Conservation (phyloP, 441 rosid species). For the Theobroma grandiflorum region DNA sequence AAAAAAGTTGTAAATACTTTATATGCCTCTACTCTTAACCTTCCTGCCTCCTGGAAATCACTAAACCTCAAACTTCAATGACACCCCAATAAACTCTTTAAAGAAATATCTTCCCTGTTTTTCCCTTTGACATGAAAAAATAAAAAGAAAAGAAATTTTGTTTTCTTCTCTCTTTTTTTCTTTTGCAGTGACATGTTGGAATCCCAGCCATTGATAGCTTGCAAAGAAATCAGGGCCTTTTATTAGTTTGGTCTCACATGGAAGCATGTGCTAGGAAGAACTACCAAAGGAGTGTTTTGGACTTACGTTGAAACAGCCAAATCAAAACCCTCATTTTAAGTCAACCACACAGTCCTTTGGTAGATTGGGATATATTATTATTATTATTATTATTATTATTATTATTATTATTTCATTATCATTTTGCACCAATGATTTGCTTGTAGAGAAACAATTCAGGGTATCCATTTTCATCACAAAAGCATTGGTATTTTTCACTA, state of each 20-base stretch:
- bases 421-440: constrained; percentile 28
- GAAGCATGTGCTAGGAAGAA: constrained; percentile 62
- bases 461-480: too few relatives aligned
- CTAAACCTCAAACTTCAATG: neutral
- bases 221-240: constrained; percentile 43
- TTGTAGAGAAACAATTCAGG: too few relatives aligned
- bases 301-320: constrained; percentile 50
- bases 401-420: neutral
- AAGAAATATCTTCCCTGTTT: neutral
- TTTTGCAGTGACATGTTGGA: neutral
- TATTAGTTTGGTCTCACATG: constrained; percentile 59
- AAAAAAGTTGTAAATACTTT: neutral
- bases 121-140: too few relatives aligned
- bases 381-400: too few relatives aligned
- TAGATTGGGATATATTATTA: constrained; percentile 17
- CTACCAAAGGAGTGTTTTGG: constrained; percentile 67
- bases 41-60: neutral
- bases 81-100: neutral
- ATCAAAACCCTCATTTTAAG: constrained; percentile 33
- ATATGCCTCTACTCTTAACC: neutral
- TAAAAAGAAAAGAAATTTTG: neutral
- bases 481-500: too few relatives aligned
- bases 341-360: constrained; percentile 53
- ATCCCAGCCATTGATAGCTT: constrained; percentile 28
- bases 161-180: neutral